A percentile compares a stretch with the other conserved stretches of the same genome.
Evolutionary conservation across 164 flowering plant species (phyloP).

Genomic region (Stephania japonica): DNA sequence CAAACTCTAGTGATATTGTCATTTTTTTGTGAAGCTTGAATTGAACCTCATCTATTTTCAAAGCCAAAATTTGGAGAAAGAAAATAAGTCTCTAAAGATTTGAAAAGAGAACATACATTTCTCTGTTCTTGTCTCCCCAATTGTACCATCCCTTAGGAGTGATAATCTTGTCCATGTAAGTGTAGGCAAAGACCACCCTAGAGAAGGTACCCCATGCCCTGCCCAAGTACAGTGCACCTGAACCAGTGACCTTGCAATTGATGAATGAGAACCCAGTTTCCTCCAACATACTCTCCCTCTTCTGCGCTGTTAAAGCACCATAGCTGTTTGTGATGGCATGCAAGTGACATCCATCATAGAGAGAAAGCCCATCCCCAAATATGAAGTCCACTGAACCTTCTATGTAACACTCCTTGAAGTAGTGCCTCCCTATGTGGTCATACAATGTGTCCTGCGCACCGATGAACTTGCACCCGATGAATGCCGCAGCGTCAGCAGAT

Average conservation of each 20-base stretch:
- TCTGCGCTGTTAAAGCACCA: slow-evolving; percentile 62
- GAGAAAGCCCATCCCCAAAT: slow-evolving; percentile 52
- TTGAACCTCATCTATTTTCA: too few relatives aligned
- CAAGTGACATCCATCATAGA: slow-evolving; percentile 43
- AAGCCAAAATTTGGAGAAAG: too few relatives aligned
- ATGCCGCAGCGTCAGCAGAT: slow-evolving; percentile 46
- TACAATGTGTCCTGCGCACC: slow-evolving; percentile 64
- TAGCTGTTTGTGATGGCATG: slow-evolving; percentile 31
- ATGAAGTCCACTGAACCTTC: slow-evolving; percentile 66
- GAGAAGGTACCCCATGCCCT: slow-evolving; percentile 69
- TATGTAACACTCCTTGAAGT: slow-evolving; percentile 52
- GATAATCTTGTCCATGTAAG: slow-evolving; percentile 59
- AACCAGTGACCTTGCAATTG: slow-evolving; percentile 58
- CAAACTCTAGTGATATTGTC: too few relatives aligned
- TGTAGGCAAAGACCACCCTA: slow-evolving; percentile 58
- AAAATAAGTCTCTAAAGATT: not conserved
- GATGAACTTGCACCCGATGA: slow-evolving; percentile 41
- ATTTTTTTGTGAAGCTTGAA: too few relatives aligned
- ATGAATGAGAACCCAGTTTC: slow-evolving; percentile 64
- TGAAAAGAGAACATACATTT: slow-evolving; percentile 33
- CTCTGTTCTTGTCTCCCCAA: slow-evolving; percentile 56
- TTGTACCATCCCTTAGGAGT: slow-evolving; percentile 52
- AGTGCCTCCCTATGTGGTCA: slow-evolving; percentile 58
- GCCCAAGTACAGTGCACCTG: slow-evolving; percentile 52
- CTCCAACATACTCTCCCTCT: slow-evolving; percentile 40